phyloP scores from a whole-genome alignment of 371 early-diverging fungal genomes.

The Rhizopus stolonifer region DNA sequence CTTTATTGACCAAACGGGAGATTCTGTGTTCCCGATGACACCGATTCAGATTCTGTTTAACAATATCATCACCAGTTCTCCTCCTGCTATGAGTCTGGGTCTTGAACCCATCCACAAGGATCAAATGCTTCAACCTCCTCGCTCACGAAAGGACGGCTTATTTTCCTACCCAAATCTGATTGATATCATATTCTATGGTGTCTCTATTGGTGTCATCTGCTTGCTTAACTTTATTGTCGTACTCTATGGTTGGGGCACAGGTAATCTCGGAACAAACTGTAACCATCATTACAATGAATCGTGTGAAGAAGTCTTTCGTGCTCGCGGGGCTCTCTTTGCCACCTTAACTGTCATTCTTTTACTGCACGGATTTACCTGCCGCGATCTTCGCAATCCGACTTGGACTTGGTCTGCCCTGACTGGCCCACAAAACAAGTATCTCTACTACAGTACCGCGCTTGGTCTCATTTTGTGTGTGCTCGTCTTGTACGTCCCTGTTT shows the following conservation, averaged over 20 bases:
- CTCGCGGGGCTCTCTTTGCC: conserved; percentile 72
- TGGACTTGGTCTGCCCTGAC: conserved; percentile 46
- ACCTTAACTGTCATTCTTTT: conserved; percentile 66
- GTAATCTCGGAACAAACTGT: conserved; percentile 62
- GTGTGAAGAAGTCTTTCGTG: conserved; percentile 72
- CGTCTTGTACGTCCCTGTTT: conserved; percentile 66
- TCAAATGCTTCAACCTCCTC: conserved; percentile 84
- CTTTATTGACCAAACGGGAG: conserved; percentile 57
- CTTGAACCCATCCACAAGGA: conserved; percentile 80
- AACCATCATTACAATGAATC: conserved; percentile 54
- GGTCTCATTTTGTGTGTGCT: conserved; percentile 59
- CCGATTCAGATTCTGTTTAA: conserved; percentile 88
- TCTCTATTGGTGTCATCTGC: conserved; percentile 65
- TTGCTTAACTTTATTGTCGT: conserved; percentile 69
- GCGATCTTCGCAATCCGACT: conserved; percentile 62
- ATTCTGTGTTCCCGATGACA: conserved; percentile 74
- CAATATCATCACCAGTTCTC: conserved; percentile 78
- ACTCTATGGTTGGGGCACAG: conserved; percentile 57
- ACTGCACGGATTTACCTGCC: conserved; percentile 74
- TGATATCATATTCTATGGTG: conserved; percentile 77
- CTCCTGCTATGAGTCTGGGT: conserved; percentile 84
- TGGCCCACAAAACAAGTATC: conserved; percentile 56
- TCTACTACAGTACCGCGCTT: conserved; percentile 52
- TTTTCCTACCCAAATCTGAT: conserved; percentile 64
- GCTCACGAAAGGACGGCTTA: conserved; percentile 63